Evolutionary conservation across 106 monocot species (phyloP), one percentile per base, ranked within the genome.

Genomic region (Cymbidium sinense): DNA sequence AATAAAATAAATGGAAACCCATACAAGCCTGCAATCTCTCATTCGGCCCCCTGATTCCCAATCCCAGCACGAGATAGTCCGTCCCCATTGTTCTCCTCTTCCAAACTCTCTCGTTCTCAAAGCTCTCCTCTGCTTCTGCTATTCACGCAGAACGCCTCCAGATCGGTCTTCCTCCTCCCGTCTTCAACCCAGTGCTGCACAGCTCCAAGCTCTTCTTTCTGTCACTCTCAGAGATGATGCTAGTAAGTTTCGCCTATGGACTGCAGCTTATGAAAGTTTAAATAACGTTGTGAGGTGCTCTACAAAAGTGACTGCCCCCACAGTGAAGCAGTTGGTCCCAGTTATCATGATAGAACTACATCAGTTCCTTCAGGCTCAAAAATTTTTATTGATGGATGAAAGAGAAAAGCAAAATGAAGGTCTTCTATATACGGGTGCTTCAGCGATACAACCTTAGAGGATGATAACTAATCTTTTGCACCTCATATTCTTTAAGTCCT

Each of bases 351-450:
- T 82, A 85, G 91, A 94, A 82, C 88, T 96, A 35, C 93, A 90
- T 39, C 86, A 96, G 50, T 90, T 91, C 21, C 83, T 94, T 47
- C 91, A 91, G 64, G 83, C 88, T 64, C 84, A 89, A 72, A 95
- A 92, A 69, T 23, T 89, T 8, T 83, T n/a, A n/a, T n/a, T 87
- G 8, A 84, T 83, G 5, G 92, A 92, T 79, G 92, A 92, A 75
- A 86, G 86, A 58, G 96, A 96, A 88, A 96, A 85, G 79, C 91
- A 90, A 77, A 94, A 83, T 77, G 93, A 96, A 71, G 96, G 89
- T 23, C 93, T 96, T 82, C 88, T 96, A 11, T 96, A 94, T 86
- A n/a, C n/a, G 96, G 96, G 21, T 93, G 93, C 77, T 96, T 78
- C 96, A 96, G 79, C n/a, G n/a, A n/a, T n/a, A n/a, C n/a, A n/a